Evolutionary conservation across 176 grass and related monocot genomes (phyloP).

Genomic region (Themeda triandra): DNA sequence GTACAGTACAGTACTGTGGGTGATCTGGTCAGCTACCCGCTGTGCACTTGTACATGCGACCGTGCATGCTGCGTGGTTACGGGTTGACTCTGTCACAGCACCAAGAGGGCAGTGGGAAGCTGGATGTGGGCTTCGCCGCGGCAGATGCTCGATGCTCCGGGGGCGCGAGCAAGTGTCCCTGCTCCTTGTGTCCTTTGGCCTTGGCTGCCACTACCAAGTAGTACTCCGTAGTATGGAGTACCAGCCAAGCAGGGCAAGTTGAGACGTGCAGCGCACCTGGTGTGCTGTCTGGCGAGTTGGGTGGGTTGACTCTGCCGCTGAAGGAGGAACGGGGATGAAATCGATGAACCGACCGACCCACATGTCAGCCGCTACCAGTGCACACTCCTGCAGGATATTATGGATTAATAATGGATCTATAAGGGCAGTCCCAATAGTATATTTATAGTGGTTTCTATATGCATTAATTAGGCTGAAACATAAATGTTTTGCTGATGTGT

Average conservation of each 20-base stretch:
- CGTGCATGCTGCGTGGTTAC: not conserved
- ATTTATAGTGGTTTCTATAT: too few species aligned
- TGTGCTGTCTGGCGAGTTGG: not conserved
- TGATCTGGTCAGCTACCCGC: too few species aligned
- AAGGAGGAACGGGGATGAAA: not conserved
- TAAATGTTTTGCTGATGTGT: too few species aligned
- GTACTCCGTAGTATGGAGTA: too few species aligned
- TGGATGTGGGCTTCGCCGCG: not conserved
- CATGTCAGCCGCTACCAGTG: too few species aligned
- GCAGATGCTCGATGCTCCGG: not conserved
- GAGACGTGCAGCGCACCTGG: not conserved
- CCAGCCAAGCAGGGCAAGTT: not conserved
- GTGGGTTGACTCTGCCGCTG: not conserved
- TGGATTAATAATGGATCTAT: too few species aligned
- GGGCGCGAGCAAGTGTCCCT: not conserved
- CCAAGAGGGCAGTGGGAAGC: not conserved
- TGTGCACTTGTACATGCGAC: too few species aligned
- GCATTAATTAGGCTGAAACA: too few species aligned
- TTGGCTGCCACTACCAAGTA: not conserved
- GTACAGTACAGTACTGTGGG: too few species aligned
- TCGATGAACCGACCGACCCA: too few species aligned
- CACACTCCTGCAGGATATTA: too few species aligned
- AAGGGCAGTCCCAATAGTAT: too few species aligned
- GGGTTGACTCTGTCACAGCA: not conserved
- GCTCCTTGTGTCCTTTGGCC: not conserved